Conservation (phyloP, 2,329 filamentous ascomycete genomes). For the Colletotrichum sp. region DNA sequence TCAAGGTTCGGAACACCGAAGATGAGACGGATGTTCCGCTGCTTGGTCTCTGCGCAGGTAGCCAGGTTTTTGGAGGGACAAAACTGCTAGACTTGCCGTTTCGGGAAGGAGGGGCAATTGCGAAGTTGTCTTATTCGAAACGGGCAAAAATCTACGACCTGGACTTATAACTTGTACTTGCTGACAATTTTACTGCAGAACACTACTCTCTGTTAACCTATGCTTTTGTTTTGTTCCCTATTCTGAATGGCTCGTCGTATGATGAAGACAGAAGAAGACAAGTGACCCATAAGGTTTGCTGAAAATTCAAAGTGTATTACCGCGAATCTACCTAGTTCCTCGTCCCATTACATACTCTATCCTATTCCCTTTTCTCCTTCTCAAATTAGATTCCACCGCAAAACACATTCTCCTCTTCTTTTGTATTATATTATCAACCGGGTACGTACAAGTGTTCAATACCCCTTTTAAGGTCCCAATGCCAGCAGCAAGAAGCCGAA, state of each 20-base stretch:
- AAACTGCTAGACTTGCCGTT: neutral
- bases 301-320: neutral
- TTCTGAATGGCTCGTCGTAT: neutral
- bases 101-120: constrained; percentile 2
- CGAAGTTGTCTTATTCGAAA: neutral
- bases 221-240: too few species aligned
- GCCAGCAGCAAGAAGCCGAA: neutral
- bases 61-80: neutral
- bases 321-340: neutral
- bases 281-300: neutral
- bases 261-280: neutral
- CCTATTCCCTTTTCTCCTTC: neutral
- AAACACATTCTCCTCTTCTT: neutral
- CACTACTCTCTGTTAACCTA: too few species aligned
- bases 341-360: neutral
- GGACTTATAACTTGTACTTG: neutral
- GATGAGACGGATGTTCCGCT: neutral
- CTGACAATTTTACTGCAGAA: neutral
- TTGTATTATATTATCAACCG: neutral
- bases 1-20: neutral
- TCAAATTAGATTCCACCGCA: neutral
- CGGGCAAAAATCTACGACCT: neutral
- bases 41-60: neutral
- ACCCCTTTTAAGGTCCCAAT: neutral
- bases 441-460: neutral